These are phyloP conservation scores for Cajanus cajan DNA, from an alignment of 306 rosid species.

Conservation along the genomic window DNA sequence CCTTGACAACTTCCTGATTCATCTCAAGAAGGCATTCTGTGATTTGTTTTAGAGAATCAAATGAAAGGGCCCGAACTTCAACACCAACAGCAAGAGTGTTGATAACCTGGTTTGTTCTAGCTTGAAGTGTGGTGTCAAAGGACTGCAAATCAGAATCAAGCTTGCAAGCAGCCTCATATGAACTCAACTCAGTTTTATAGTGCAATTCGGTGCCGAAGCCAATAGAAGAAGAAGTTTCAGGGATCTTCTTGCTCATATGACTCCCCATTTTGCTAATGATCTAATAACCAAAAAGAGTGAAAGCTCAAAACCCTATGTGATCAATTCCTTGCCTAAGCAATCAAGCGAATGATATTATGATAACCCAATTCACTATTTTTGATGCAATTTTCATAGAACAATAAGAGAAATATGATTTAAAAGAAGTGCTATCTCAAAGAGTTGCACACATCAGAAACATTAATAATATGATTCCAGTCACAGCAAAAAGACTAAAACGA, in stretches of 20 bases:
- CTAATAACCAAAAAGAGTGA: slow-evolving; percentile 26
- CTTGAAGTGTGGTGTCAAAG: slow-evolving; percentile 69
- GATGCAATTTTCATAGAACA: not conserved
- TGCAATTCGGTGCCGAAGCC: slow-evolving; percentile 43
- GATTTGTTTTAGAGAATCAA: slow-evolving; percentile 74
- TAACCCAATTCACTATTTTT: not conserved
- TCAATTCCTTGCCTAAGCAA: not conserved
- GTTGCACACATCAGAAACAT: slow-evolving; percentile 5
- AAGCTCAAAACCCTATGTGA: slow-evolving; percentile 29
- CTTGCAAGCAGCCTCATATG: slow-evolving; percentile 85
- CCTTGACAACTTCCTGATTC: slow-evolving; percentile 93
- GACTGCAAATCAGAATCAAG: slow-evolving; percentile 67
- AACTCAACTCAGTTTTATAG: slow-evolving; percentile 62
- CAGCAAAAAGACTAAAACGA: slow-evolving; percentile 7
- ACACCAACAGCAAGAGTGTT: slow-evolving; percentile 75
- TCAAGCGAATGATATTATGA: not conserved
- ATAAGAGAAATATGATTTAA: not conserved
- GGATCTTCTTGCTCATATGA: slow-evolving; percentile 73
- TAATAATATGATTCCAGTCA: not conserved
- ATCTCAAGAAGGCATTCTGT: slow-evolving; percentile 86
- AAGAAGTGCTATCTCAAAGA: not conserved
- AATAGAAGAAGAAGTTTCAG: slow-evolving; percentile 44
- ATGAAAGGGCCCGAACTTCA: slow-evolving; percentile 82
- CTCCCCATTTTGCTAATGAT: slow-evolving; percentile 63
- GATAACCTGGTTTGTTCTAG: slow-evolving; percentile 79